Percentiles rank a stretch among this genome's conserved stretches.
These are phyloP conservation scores for Sphaerulina populicola DNA, from an alignment of 2,329 filamentous ascomycete species.

Conservation along the genomic window DNA sequence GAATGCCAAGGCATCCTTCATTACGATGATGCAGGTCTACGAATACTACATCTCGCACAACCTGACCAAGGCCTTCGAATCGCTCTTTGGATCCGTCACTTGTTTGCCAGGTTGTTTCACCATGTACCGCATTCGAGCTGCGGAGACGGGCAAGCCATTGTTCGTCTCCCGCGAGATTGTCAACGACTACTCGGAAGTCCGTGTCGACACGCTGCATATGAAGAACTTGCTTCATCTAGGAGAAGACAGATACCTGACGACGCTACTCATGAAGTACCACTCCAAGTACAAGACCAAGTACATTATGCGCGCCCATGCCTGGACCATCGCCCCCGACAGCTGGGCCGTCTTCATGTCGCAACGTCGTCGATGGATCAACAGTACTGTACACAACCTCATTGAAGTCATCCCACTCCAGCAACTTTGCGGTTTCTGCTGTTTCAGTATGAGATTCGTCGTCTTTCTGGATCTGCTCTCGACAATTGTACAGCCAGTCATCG, in stretches of 20 bases:
- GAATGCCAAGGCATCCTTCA: slow-evolving; percentile 85
- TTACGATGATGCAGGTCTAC: slow-evolving; percentile 99
- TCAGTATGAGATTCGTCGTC: slow-evolving; percentile 97
- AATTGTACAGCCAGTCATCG: slow-evolving; percentile 79
- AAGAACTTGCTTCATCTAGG: slow-evolving; percentile 95
- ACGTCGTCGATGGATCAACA: slow-evolving; percentile 99
- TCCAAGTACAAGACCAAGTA: slow-evolving; percentile 97
- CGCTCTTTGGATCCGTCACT: slow-evolving; percentile 91
- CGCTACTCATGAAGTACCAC: slow-evolving; percentile 84
- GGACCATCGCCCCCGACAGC: slow-evolving; percentile 92
- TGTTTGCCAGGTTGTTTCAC: slow-evolving; percentile 98
- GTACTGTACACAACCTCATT: slow-evolving; percentile 92
- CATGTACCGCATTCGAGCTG: slow-evolving; percentile 95
- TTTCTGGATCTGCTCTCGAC: slow-evolving; percentile 91
- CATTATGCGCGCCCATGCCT: slow-evolving; percentile 82
- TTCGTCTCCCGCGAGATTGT: slow-evolving; percentile 92
- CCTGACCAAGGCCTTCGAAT: slow-evolving; percentile 92
- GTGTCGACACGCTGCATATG: slow-evolving; percentile 96
- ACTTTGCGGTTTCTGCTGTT: slow-evolving; percentile 98
- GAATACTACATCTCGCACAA: slow-evolving; percentile 99
- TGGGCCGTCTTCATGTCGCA: slow-evolving; percentile 95
- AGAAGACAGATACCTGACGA: slow-evolving; percentile 96
- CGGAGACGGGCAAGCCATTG: slow-evolving; percentile 87
- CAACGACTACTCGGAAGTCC: slow-evolving; percentile 79
- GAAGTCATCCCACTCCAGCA: slow-evolving; percentile 89